Evolutionary conservation across 805 yeast species (phyloP), one percentile per base, ranked within the genome.

Genomic region (Brettanomyces anomalus): DNA sequence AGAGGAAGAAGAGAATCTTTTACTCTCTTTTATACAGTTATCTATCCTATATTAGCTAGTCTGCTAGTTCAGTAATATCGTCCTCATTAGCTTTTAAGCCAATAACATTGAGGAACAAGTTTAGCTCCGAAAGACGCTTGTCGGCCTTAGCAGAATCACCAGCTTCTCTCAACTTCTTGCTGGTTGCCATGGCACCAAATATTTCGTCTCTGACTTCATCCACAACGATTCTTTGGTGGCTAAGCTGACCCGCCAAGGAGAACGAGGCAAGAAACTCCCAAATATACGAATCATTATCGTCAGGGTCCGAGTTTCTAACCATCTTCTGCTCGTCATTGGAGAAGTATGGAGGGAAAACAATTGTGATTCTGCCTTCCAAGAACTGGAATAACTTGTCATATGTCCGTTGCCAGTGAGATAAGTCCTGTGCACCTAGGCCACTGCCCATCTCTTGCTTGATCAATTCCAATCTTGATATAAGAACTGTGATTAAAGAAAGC

Each of bases 261-360:
- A 90, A 72, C 13, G 96, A 83, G 18, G 98, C 98, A 62, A 90
- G 74, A 58, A 90, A 89, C 66, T 90, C 97, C 98, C 98, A 90
- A 40, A 87, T 87, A 56, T 89, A 88, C 32, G 88, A 76, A 50
- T 81, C 88, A 55, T 83, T 90, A n/a, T 49, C 60, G n/a, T 37
- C 36, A 10, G 57, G 49, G 18, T 47, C 49, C 42, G 68, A 67
- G 33, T 60, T 59, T 34, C 65, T 68, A 40, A 65, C 70, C 40
- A 48, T 51, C 36, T 43, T 51, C 14, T 39, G 41, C 21, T 56
- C 61, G 48, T 56, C 61, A 32, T 60, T 57, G 8, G 66, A 55
- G 39, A 61, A 53, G 19, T 72, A 68, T 36, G 90, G 85, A 43
- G 96, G 96, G 81, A 90, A 89, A 37, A 89, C 76, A 15, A 77